Evolutionary conservation across 805 yeast genomes (phyloP), one percentile per base, ranked within the genome.

Genomic region (Candida germanica): DNA sequence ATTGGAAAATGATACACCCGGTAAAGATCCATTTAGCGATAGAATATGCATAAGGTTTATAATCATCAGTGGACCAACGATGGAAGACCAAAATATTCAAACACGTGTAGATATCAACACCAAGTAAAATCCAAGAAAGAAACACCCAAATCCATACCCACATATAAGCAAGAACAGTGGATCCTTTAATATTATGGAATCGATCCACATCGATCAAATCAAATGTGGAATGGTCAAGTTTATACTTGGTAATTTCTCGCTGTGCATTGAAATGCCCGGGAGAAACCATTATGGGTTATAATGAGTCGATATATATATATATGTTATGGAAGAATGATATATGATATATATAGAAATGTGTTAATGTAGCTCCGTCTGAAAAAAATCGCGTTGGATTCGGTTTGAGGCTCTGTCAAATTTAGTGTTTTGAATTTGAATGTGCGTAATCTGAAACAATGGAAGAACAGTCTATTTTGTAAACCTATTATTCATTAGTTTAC

Each of bases 41-140:
- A 68, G 73, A 38, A 71, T 77, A 53, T 49, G 73, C 69, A 47
- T 66, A 68, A 3, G 69, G 69, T 40, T 62, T 49, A 39, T 61
- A 62, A 35, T 73, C 71, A 29, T 67, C 58, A 4, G 77, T 68
- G 3, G 80, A 70, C 91, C 91, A 83, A 30, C 75, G 66, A 51
- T 83, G 75, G 55, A 81, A 79, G 1, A 83, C 93, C 47, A 87
- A 64, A 27, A 87, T 71, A 47, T 75, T 79, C 38, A 87, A 60
- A 56, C 91, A 78, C 0, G 95, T 86, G 62, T 85, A 87, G 16
- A 87, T 68, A 63, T 87, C 96, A 1, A 84, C 73, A 1, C 69
- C 83, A 32, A 78, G 53, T 35, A 71, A 66, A 9, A 76, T 73
- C 38, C 80, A 63, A 1, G 79, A 69, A 11, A 77, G 53, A 29